These are phyloP conservation scores for Tuber melanosporum DNA, from an alignment of 495 filamentous ascomycete species.

Conservation along the genomic window DNA sequence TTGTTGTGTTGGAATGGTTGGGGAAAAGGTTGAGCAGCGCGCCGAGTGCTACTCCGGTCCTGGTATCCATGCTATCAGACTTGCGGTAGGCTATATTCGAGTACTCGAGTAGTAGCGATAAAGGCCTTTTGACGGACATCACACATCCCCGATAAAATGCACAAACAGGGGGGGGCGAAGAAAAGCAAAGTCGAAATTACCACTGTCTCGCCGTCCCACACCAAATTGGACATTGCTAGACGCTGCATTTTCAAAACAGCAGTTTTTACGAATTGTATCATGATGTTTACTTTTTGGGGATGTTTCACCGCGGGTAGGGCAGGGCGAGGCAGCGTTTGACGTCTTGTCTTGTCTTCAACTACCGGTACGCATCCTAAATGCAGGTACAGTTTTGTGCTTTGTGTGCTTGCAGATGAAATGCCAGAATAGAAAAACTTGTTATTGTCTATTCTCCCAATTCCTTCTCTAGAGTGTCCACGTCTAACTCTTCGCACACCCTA, in stretches of 20 bases:
- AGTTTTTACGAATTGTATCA: not conserved
- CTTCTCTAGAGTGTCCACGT: slow-evolving; percentile 59
- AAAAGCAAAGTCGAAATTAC: not conserved
- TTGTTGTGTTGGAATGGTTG: not conserved
- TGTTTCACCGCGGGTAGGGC: not conserved
- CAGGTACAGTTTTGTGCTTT: not conserved
- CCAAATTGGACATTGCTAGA: not conserved
- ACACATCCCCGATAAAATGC: not conserved
- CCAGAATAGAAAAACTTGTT: not conserved
- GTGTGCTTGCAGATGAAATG: not conserved
- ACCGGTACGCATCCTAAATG: not conserved
- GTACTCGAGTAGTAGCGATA: not conserved
- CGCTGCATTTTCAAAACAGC: not conserved
- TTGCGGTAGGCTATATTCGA: not conserved
- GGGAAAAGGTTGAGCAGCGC: not conserved
- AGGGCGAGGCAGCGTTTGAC: not conserved
- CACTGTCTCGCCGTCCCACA: not conserved
- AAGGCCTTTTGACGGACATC: not conserved
- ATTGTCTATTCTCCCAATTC: slow-evolving; percentile 17
- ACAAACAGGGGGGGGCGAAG: not conserved
- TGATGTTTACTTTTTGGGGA: not conserved
- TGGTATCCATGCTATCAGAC: not conserved
- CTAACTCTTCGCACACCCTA: slow-evolving; percentile 79
- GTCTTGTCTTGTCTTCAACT: not conserved
- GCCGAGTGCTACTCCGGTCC: not conserved